A percentile compares a stretch with the other conserved stretches of the same genome.
These are phyloP conservation scores for Sanghuangporus baumii DNA, from an alignment of 1,284 basidiomycete genomes.

Conservation along the genomic window DNA sequence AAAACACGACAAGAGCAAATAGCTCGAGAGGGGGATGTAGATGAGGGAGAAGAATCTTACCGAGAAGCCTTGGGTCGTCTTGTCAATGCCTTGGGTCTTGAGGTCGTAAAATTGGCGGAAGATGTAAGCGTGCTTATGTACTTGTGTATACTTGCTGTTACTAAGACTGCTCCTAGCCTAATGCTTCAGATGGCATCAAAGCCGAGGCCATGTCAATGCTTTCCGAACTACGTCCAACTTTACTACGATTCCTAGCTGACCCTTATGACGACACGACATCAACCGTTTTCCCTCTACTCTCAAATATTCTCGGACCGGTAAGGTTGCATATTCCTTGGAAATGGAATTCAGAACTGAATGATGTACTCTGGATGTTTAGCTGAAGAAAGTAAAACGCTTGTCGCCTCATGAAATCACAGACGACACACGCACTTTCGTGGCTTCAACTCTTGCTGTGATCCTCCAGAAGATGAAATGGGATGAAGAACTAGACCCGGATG, in stretches of 20 bases:
- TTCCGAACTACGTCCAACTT: constrained; percentile 70
- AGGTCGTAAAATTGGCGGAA: constrained; percentile 75
- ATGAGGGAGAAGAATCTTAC: constrained; percentile 80
- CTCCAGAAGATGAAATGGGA: constrained; percentile 95
- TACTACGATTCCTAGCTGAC: constrained; percentile 88
- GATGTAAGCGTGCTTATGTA: constrained; percentile 51
- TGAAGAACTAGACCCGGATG: constrained; percentile 71
- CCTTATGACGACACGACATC: constrained; percentile 83
- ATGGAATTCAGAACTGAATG: not conserved
- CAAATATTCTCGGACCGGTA: constrained; percentile 69
- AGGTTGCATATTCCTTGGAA: constrained; percentile 24
- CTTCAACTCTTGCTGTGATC: constrained; percentile 62
- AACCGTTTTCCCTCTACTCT: constrained; percentile 79
- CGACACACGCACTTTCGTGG: constrained; percentile 12
- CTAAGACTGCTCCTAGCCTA: constrained; percentile 41
- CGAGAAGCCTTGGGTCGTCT: constrained; percentile 86
- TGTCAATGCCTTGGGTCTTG: constrained; percentile 78
- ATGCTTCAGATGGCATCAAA: constrained; percentile 49
- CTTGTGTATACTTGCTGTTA: constrained; percentile 1
- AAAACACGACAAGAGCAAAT: constrained; percentile 69
- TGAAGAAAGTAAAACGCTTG: constrained; percentile 53
- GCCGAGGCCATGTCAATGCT: constrained; percentile 68
- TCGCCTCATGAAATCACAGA: constrained; percentile 28
- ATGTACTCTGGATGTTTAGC: not conserved
- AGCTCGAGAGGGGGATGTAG: constrained; percentile 60